Evolutionary conservation across 495 filamentous ascomycete species (phyloP).

Genomic region (Collariella sp.): DNA sequence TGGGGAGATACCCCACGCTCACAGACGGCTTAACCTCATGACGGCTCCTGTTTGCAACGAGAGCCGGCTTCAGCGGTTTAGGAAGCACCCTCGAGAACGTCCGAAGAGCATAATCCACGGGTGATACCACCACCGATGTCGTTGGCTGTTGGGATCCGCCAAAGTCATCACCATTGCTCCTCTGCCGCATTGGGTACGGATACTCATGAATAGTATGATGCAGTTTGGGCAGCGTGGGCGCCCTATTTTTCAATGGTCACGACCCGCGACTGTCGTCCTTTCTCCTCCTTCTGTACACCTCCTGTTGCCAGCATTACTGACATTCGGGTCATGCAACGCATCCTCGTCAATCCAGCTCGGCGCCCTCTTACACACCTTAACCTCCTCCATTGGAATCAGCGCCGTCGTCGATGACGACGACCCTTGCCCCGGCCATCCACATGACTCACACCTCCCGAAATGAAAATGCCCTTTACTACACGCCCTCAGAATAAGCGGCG

Average conservation of each 20-base stretch:
- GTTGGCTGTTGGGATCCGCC: not conserved
- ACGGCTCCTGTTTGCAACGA: constrained; percentile 4
- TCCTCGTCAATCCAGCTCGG: constrained; percentile 38
- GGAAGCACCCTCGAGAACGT: constrained; percentile 11
- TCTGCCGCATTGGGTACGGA: not conserved
- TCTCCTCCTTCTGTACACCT: not conserved
- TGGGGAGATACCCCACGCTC: not conserved
- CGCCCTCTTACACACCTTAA: constrained; percentile 10
- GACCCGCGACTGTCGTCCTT: constrained; percentile 16
- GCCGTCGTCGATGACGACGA: not conserved
- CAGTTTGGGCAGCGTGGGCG: constrained; percentile 18
- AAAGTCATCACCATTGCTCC: not conserved
- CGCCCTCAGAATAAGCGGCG: constrained; percentile 3
- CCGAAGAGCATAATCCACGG: constrained; percentile 9
- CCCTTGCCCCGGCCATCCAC: constrained; percentile 2
- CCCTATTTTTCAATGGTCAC: constrained; percentile 16
- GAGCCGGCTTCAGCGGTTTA: constrained; percentile 14
- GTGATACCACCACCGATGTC: not conserved
- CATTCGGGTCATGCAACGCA: constrained; percentile 33
- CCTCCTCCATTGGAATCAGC: not conserved
- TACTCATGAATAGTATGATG: constrained; percentile 13
- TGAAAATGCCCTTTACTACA: constrained; percentile 1
- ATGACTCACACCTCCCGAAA: not conserved
- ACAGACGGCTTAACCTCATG: constrained; percentile 1
- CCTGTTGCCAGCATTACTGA: constrained; percentile 19